Base-by-base conservation (phyloP, 2,329 filamentous ascomycete genomes). In the Calonectria honghensis region DNA sequence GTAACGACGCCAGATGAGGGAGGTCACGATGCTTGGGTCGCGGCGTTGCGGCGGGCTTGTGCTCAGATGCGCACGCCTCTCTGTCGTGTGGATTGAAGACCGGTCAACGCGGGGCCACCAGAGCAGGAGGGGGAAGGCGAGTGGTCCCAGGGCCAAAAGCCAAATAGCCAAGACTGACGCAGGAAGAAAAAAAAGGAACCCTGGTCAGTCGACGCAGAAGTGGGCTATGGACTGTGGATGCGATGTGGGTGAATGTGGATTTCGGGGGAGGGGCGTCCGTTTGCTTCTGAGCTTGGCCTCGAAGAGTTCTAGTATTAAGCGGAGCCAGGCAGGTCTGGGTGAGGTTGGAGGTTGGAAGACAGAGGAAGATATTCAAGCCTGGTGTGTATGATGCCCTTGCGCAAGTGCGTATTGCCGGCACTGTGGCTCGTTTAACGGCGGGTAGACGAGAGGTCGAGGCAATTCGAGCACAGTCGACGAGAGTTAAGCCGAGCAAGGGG, bases 1-100 rank as follows among this genome's bases (percentile, higher is more conserved):
- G 64, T 70, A 66, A 73, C 63, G 70, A 79, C 72, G 73, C 69
- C 63, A 68, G 66, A 48, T 50, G 73, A 73, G 65, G 75, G 77
- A 79, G 79, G 79, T 79, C 79, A 81, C 79, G 79, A 81, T 81
- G 79, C 78, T 80, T 75, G 75, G 74, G 79, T 81, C 80, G 79
- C 79, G 79, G 74, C 78, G 77, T 76, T 77, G 72, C 72, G 66
- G 67, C 70, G 74, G 75, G 78, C 73, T 73, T 70, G 76, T 72
- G 63, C 72, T 54, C 67, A 73, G 70, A 37, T 71, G 72, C 66
- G 70, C 67, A 68, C 73, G 66, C 75, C 78, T 67, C 48, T 65
- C 77, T 74, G 72, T 77, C 73, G 72, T 73, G 79, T 78, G 79
- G 79, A 77, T 78, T 79, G 72, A 75, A 74, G 76, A 70, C 50